Evolutionary conservation across 2,329 filamentous ascomycete genomes (phyloP), one percentile per base, ranked within the genome.

Genomic region (Ophiostoma pallidulum): DNA sequence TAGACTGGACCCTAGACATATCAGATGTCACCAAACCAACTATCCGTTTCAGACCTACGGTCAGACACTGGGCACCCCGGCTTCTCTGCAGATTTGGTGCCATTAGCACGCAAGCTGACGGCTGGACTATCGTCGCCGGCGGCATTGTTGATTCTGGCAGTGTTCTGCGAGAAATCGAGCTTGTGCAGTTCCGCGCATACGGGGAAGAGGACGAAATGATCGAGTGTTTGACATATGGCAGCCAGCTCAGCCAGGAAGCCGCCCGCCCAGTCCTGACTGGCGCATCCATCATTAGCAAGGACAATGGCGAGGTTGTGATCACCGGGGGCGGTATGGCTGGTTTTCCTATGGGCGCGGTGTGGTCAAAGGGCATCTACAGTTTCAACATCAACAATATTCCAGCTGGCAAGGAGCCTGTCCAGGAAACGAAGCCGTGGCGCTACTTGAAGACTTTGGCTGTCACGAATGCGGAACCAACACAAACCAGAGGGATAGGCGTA

Each of bases 331-430:
- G 88, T 32, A 87, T 85, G 14, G 86, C 88, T 0, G 94, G 88
- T 62, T 94, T 94, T 67, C 89, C 86, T 0, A 94, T 94, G 74
- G 89, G 89, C 1, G 86, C 85, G 7, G 89, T 78, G 58, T 94
- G 86, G 86, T 90, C 89, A 43, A 71, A 72, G 28, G 78, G 78
- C 1, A 68, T 73, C 12, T 82, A 70, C 43, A 61, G 65, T 2
- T 56, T 80, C 19, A 44, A 32, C 10, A 10, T 4, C 37, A 16
- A 14, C 18, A 9, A 14, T 8, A 3, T 14, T n/a, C 14, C 14
- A 4, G 14, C 18, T 24, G 13, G 19, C 9, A 24, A 36, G 4
- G 10, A 41, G n/a, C 13, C n/a, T 20, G 5, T 3, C 2, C 14
- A 6, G 3, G 10, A 29, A 9, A 8, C 5, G 19, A 18, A n/a